phyloP scores from a whole-genome alignment of 2,329 filamentous ascomycete species.

The Arachnopeziza araneosa region DNA sequence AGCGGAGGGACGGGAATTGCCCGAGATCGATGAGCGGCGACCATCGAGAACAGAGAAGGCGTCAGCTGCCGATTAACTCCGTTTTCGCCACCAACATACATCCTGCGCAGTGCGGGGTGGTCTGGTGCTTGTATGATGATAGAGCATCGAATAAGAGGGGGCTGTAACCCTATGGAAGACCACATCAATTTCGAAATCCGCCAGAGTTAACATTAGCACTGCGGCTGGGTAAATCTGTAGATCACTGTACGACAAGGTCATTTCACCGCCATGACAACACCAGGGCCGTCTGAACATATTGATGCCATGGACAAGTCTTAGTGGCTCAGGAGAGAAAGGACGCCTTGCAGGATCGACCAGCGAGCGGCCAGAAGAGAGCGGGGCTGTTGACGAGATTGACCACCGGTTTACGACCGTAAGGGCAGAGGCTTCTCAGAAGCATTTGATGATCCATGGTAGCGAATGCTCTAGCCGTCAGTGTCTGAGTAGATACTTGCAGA shows the following conservation, averaged over 20 bases:
- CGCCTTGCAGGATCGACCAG: neutral
- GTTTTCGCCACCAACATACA: neutral
- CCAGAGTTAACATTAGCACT: neutral
- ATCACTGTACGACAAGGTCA: neutral
- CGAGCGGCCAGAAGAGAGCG: neutral
- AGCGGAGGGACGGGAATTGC: neutral
- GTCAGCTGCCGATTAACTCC: neutral
- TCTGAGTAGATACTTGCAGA: neutral
- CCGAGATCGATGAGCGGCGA: constrained; percentile 2
- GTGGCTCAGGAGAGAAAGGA: neutral
- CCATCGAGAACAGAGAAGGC: neutral
- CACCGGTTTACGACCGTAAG: neutral
- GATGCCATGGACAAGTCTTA: neutral
- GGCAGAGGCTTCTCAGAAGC: neutral
- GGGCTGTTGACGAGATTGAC: neutral
- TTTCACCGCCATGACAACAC: neutral
- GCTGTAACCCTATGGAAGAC: neutral
- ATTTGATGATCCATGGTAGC: neutral
- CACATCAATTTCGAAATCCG: neutral
- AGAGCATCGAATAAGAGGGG: neutral
- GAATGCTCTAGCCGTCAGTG: neutral
- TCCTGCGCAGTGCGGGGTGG: neutral
- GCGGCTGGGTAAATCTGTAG: neutral
- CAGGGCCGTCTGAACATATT: neutral
- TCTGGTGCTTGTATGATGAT: neutral